Evolutionary conservation across 495 filamentous ascomycete species (phyloP).

Genomic region (Tuber brumale): DNA sequence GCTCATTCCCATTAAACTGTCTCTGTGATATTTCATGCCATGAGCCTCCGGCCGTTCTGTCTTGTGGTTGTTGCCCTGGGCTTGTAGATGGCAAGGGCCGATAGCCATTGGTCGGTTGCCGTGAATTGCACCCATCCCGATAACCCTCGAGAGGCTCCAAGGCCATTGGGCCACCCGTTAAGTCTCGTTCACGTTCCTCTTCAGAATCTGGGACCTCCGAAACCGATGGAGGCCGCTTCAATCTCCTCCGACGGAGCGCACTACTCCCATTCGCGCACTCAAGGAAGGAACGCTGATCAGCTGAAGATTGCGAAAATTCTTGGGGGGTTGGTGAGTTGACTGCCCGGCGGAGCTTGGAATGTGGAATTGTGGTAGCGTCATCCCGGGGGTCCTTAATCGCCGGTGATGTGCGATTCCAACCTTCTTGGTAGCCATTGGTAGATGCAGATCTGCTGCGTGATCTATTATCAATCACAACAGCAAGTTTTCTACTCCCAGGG

Average conservation of each 20-base stretch:
- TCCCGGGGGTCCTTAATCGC: conserved; percentile 23
- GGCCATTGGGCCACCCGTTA: conserved; percentile 28
- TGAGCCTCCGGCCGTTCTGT: not conserved
- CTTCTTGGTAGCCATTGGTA: conserved; percentile 17
- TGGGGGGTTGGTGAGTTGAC: not conserved
- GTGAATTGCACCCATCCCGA: not conserved
- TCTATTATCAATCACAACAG: conserved; percentile 31
- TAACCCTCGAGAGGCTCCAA: conserved; percentile 27
- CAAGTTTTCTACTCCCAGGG: conserved; percentile 27
- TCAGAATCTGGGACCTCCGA: conserved; percentile 24
- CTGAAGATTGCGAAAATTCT: not conserved
- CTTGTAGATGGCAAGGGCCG: not conserved
- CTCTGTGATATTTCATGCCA: not conserved
- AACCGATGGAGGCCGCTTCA: not conserved
- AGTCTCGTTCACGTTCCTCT: conserved; percentile 25
- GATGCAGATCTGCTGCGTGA: conserved; percentile 27
- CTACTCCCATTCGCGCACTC: not conserved
- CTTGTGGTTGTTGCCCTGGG: not conserved
- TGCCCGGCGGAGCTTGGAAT: not conserved
- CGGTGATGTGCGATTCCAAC: conserved; percentile 6
- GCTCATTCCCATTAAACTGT: not conserved
- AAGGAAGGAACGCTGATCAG: not conserved
- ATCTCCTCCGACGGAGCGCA: not conserved
- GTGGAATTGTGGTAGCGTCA: not conserved
- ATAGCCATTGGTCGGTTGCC: not conserved